Evolutionary conservation across 441 rosid species (phyloP).

Genomic region (Mallotus repandus): DNA sequence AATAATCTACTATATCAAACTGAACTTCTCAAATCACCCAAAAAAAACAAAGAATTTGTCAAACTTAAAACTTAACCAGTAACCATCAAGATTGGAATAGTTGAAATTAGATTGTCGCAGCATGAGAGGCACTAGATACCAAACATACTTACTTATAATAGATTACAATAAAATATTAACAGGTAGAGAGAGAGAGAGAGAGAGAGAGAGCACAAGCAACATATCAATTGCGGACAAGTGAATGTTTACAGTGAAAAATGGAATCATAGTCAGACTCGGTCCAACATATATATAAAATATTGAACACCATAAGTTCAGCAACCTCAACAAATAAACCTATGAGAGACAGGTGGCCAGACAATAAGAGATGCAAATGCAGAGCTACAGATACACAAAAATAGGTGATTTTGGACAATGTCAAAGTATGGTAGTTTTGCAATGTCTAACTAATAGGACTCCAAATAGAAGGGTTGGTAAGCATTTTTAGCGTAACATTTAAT

Average conservation of each 20-base stretch:
- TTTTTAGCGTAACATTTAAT: not conserved
- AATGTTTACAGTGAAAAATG: not conserved
- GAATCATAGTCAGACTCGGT: not conserved
- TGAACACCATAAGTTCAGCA: not conserved
- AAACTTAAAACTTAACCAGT: not conserved
- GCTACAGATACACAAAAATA: not conserved
- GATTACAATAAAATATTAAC: not conserved
- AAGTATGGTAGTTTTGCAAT: not conserved
- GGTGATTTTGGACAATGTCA: not conserved
- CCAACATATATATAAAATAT: not conserved
- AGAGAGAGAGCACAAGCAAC: not conserved
- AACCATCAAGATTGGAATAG: not conserved
- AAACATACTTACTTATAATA: not conserved
- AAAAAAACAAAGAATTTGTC: too few species aligned
- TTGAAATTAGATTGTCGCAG: not conserved
- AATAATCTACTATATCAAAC: not conserved
- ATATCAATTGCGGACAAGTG: not conserved
- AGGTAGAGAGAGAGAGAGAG: not conserved
- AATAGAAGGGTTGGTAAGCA: not conserved
- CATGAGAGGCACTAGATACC: constrained; percentile 3
- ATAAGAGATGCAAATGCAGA: not conserved
- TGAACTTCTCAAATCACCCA: not conserved
- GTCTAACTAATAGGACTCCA: not conserved
- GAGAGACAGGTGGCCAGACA: not conserved
- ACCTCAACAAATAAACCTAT: not conserved